Base-by-base conservation (phyloP, 768 basidiomycete genomes). In the Agrocybe praecox region DNA sequence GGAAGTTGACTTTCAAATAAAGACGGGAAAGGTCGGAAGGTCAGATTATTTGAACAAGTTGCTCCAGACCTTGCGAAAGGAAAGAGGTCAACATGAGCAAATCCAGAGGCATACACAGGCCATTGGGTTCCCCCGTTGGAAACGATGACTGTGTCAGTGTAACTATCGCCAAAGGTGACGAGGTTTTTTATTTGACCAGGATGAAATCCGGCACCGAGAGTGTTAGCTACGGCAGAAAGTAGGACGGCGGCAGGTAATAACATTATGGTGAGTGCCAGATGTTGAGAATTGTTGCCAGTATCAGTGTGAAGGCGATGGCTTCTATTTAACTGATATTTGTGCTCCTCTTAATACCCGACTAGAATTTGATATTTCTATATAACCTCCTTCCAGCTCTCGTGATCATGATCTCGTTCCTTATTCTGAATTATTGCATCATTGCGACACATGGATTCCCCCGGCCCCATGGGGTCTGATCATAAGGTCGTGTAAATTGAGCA, bases 121-220 rank as follows among this genome's bases (percentile, higher is more conserved):
- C 87, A 88, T 12, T 83, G 71, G 4, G 74, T 76, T 2, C 80
- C 82, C 9, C 76, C 76, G 53, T 79, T 74, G 0, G 74, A 74
- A 15, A 71, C 58, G 33, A 58, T 57, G 8, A 77, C 79, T 1
- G 81, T 67, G 56, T 88, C 87, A 0, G 84, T 85, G 62, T 85
- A 87, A 49, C 81, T 83, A 69, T 88, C 87, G 3, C 87, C 87
- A 55, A 89, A 89, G 0, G 85, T 86, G 52, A 85, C 87, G 14
- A 88, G 74, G 56, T 82, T 80, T 65, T 82, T 84, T 56, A 89
- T 86, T 58, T 85, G 82, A 23, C 61, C 63, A 24, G 64, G 65
- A 33, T 46, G 45, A 22, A 72, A 48, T 44, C 59, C 61, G 33
- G 53, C 50, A 11, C 56, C 62, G 10, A 55, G 24, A 19, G 49